Evolutionary conservation across 1,284 basidiomycete genomes (phyloP), one percentile per base, ranked within the genome.

Genomic region (Melampsora americana): DNA sequence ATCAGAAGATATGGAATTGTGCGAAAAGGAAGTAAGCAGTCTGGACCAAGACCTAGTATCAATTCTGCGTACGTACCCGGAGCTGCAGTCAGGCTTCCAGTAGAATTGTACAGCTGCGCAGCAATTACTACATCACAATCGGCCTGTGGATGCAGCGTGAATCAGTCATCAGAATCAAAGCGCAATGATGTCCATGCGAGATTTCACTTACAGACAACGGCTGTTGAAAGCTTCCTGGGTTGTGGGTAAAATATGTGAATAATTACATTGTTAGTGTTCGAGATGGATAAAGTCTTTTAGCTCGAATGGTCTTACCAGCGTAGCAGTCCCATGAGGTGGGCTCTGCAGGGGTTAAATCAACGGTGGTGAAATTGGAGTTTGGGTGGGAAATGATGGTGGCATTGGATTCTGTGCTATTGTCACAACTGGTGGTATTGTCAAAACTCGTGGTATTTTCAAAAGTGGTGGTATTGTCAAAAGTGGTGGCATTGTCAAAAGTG

Each of bases 81-180:
- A 5, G 12, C 5, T 2, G 65, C 65, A 30, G 39, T 68, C 32
- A 75, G 48, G 44, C 65, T 67, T 26, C 72, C 72, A 68, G 56
- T 68, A 9, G 72, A 75, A 53, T 75, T 50, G 39, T 74, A 74
- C 9, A 75, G 20, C 35, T 75, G 72, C 11, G 72, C 72, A 6
- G 30, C 53, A 39, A 67, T 56, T 23, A 75, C 32, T 14, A 26
- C 44, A 50, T 67, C 56, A 23, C 72, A 75, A 68, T 75, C 66
- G 56, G 66, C 48, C 72, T 75, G 18, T 11, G 56, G 18, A 30
- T 5, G 14, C n/a, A n/a, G n/a, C 2, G 48, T 46, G 12, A 11
- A 26, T 26, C 20, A 53, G 32, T 12, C 11, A 50, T 30, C 14
- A n/a, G 35, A 26, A 59, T 44, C 18, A 35, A 56, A 53, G 39